A percentile compares a stretch with the other conserved stretches of the same genome.
Evolutionary conservation across 208 protist species (phyloP).

Genomic region (Wallacemonas collosoma): DNA sequence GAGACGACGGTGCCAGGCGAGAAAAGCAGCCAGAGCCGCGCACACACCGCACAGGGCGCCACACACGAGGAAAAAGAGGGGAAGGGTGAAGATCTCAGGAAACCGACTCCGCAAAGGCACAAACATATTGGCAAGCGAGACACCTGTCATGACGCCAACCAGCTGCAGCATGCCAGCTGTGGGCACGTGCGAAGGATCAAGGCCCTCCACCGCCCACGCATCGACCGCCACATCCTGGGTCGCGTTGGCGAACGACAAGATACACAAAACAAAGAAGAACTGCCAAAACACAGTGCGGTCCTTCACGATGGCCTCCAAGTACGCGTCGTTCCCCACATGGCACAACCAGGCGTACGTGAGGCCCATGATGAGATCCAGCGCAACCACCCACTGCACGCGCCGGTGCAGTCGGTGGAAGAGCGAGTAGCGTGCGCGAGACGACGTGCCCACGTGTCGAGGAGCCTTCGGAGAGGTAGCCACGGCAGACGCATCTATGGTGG

Average conservation of each 20-base stretch:
- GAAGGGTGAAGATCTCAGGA: conserved; percentile 1
- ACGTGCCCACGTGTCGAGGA: too few relatives aligned
- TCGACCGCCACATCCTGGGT: conserved; percentile 58
- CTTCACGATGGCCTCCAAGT: conserved; percentile 13
- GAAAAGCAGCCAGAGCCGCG: conserved; percentile 6
- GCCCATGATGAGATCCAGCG: conserved; percentile 22
- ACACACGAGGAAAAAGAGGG: conserved; percentile 7
- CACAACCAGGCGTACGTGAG: conserved; percentile 8
- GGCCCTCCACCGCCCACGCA: conserved; percentile 41
- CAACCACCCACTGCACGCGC: conserved; percentile 24
- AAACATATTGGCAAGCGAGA: conserved; percentile 22
- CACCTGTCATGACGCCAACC: conserved; percentile 19
- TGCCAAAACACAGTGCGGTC: conserved; percentile 17
- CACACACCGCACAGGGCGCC: conserved; percentile 9
- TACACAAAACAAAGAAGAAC: conserved; percentile 25
- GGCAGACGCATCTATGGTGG: neutral
- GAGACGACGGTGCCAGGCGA: conserved; percentile 10
- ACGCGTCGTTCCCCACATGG: conserved; percentile 10
- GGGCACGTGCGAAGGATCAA: conserved; percentile 1
- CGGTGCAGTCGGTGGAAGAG: conserved; percentile 22
- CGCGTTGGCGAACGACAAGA: conserved; percentile 33
- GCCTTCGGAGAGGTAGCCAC: too few relatives aligned
- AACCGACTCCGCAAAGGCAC: conserved; percentile 14
- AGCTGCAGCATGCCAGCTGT: conserved; percentile 23
- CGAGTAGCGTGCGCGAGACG: neutral